These are phyloP conservation scores for Monascus purpureus DNA, from an alignment of 495 filamentous ascomycete genomes.

Conservation along the genomic window DNA sequence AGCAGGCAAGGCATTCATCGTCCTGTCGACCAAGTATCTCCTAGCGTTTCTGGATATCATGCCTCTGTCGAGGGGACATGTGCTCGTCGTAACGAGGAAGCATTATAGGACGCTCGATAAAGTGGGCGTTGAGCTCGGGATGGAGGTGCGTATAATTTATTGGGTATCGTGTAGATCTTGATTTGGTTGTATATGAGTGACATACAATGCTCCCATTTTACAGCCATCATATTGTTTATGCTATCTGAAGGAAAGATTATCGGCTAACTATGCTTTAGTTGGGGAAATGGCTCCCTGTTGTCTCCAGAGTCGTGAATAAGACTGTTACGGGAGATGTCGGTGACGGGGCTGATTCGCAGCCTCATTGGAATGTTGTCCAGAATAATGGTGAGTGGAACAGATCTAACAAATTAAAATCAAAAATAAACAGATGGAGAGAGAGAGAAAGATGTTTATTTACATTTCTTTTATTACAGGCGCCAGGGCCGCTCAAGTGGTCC, in stretches of 20 bases:
- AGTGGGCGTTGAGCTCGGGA: constrained; percentile 36
- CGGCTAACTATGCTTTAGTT: too few relatives aligned
- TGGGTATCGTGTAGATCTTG: too few relatives aligned
- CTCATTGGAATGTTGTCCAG: constrained; percentile 85
- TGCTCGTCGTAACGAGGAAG: constrained; percentile 56
- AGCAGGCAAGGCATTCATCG: constrained; percentile 40
- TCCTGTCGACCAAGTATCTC: constrained; percentile 58
- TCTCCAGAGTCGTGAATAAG: constrained; percentile 55
- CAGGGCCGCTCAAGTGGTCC: constrained; percentile 77
- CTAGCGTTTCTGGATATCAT: constrained; percentile 85
- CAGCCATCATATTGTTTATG: too few relatives aligned
- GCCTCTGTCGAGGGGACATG: constrained; percentile 65
- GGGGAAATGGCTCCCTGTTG: constrained; percentile 56
- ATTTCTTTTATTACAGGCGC: constrained; percentile 43
- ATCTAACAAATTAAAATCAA: too few relatives aligned
- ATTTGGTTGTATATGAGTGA: too few relatives aligned
- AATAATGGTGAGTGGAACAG: constrained; percentile 79
- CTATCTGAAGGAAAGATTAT: too few relatives aligned
- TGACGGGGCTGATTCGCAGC: constrained; percentile 22
- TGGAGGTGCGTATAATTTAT: constrained; percentile 25
- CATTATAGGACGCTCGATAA: constrained; percentile 65
- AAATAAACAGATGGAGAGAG: too few relatives aligned
- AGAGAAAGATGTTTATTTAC: too few relatives aligned
- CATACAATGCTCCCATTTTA: too few relatives aligned
- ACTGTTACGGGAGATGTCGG: constrained; percentile 24